phyloP scores from a whole-genome alignment of 192 early-diverging fungal species.

The Gorgonomyces haynaldii region DNA sequence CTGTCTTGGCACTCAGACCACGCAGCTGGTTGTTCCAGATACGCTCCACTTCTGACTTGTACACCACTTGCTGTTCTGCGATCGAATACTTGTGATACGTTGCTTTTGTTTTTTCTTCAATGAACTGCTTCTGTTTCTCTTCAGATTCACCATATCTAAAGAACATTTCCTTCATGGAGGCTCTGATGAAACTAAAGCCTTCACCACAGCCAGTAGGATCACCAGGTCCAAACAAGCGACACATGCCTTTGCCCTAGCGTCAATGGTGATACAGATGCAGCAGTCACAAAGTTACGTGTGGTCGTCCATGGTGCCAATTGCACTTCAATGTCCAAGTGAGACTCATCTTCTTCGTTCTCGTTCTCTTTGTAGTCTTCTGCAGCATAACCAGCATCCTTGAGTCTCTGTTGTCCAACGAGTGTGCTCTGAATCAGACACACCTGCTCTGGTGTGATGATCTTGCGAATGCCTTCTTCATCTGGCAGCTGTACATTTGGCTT shows the following conservation, averaged over 20 bases:
- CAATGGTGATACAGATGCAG: constrained; percentile 32
- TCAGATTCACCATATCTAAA: constrained; percentile 61
- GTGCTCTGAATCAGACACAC: constrained; percentile 91
- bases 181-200: constrained; percentile 95
- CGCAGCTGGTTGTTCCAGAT: constrained; percentile 86
- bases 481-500: constrained; percentile 60
- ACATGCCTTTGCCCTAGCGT: constrained; percentile 75
- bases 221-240: constrained; percentile 89
- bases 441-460: constrained; percentile 86
- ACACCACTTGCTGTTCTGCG: constrained; percentile 90
- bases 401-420: constrained; percentile 79
- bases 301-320: constrained; percentile 90
- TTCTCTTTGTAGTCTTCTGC: constrained; percentile 54
- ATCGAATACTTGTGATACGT: constrained; percentile 38
- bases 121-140: constrained; percentile 4
- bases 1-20: constrained; percentile 47
- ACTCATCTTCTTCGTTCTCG: constrained; percentile 52
- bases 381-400: constrained; percentile 79
- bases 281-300: constrained; percentile 91
- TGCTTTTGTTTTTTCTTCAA: constrained; percentile 5
- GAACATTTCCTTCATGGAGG: constrained; percentile 96
- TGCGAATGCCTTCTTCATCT: constrained; percentile 78
- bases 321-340: constrained; percentile 74
- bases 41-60: constrained; percentile 79
- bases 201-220: constrained; percentile 93